phyloP scores from a whole-genome alignment of 192 early-diverging fungal genomes.

The Backusella circina region DNA sequence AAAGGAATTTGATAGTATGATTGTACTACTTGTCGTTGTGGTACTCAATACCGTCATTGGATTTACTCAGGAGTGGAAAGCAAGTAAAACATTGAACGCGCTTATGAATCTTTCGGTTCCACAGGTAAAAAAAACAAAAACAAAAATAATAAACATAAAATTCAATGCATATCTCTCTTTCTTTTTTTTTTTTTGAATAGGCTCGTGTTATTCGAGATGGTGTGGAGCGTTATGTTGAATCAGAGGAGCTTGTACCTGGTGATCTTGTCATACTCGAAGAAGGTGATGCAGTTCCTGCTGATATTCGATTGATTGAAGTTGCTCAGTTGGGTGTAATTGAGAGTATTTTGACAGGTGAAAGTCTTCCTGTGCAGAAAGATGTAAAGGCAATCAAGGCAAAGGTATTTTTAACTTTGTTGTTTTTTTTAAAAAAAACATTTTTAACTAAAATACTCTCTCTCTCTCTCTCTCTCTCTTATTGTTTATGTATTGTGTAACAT shows the following conservation, averaged over 20 bases:
- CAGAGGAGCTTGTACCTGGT: conserved; percentile 80
- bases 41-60: conserved; percentile 89
- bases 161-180: not conserved
- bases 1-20: conserved; percentile 39
- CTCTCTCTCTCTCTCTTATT: not conserved
- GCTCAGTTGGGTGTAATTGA: conserved; percentile 80
- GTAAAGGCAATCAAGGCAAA: conserved; percentile 63
- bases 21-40: conserved; percentile 77
- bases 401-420: conserved; percentile 31
- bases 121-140: conserved; percentile 22
- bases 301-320: conserved; percentile 69
- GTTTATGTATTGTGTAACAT: not conserved
- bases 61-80: conserved; percentile 93
- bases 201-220: conserved; percentile 88
- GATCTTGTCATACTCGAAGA: conserved; percentile 90
- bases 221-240: conserved; percentile 62
- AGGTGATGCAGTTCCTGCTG: conserved; percentile 91
- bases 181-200: conserved; percentile 17
- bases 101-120: conserved; percentile 83
- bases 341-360: conserved; percentile 82
- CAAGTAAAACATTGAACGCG: conserved; percentile 89
- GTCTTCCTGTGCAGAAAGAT: conserved; percentile 63
- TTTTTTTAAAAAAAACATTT: not conserved
- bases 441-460: too few relatives aligned
- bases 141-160: too few relatives aligned